Evolutionary conservation across 2,329 filamentous ascomycete species (phyloP), one percentile per base, ranked within the genome.

Genomic region (Cercospora zeae-maydis): DNA sequence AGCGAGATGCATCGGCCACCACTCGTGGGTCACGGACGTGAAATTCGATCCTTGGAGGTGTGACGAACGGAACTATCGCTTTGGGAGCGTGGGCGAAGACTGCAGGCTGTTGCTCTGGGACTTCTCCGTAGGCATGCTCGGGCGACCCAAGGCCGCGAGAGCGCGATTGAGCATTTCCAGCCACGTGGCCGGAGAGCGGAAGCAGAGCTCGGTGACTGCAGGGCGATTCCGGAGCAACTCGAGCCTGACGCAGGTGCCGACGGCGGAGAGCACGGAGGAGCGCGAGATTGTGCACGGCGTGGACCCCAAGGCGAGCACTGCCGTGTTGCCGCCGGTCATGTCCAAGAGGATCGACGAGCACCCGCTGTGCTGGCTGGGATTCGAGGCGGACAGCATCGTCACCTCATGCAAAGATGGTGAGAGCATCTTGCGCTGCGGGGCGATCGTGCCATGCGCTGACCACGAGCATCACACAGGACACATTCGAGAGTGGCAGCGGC

Each of bases 21-120:
- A 96, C 67, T 96, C 92, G 4, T 99, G 92, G 92, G 93, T 99
- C 0, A 92, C 92, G 3, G 87, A 88, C 14, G 91, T 99, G 39
- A 91, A 92, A 3, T 99, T 98, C 75, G 95, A 99, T 75, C 92
- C 92, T 0, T 99, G 95, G 95, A 86, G 93, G 66, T 99, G 95
- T 73, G 95, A 99, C 73, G 92, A 96, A 74, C 87, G 90, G 70
- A 98, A 92, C 71, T 99, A 99, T 77, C 86, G 95, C 1, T 96
- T 99, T 72, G 95, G 95, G 31, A 96, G 92, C 71, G 93, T 99
- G 0, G 95, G 93, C 13, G 93, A 98, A 74, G 95, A 99, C 75
- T 91, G 93, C 71, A 84, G 92, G 62, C 80, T 99, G 16, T 86
- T 96, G 63, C 81, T 99, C 11, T 99, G 95, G 95, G 95, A 99